Conservation (phyloP, 139 green algal genomes). For the Chlamydomonas sphaeroides region DNA sequence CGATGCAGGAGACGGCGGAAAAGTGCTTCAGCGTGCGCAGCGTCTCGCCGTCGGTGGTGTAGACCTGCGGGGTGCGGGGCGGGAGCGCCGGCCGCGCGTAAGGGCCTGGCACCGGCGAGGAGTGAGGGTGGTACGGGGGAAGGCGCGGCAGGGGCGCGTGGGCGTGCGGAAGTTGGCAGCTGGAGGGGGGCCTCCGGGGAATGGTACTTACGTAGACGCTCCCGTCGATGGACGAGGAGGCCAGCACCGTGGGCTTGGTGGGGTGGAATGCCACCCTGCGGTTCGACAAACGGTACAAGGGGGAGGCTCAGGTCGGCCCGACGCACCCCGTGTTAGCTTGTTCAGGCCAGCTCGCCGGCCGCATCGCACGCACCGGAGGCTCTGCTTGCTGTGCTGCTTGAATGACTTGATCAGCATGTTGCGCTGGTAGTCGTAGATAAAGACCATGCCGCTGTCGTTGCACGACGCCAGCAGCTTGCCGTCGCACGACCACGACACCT, state of each 20-base stretch:
- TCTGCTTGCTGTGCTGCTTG: conserved; percentile 48
- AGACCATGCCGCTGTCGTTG: conserved; percentile 39
- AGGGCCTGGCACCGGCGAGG: too few relatives aligned
- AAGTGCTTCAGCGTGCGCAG: conserved; percentile 43
- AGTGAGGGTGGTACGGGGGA: too few relatives aligned
- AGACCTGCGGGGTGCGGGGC: too few relatives aligned
- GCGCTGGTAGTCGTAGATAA: conserved; percentile 55
- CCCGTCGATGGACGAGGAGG: conserved; percentile 49
- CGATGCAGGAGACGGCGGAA: conserved; percentile 16
- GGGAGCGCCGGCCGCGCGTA: too few relatives aligned
- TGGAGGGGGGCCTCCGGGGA: too few relatives aligned
- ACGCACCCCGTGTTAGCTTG: too few relatives aligned
- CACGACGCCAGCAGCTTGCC: conserved; percentile 47
- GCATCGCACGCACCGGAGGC: conserved; percentile 8
- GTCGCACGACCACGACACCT: conserved; percentile 59
- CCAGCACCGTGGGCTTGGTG: conserved; percentile 40
- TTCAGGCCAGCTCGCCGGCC: too few relatives aligned
- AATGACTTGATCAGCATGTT: conserved; percentile 40
- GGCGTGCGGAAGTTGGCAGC: too few relatives aligned
- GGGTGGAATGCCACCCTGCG: conserved; percentile 47
- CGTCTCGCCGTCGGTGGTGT: not conserved
- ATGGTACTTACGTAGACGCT: conserved; percentile 38
- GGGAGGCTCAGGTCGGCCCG: too few relatives aligned
- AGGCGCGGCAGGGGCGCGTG: too few relatives aligned
- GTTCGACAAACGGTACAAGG: too few relatives aligned